A percentile compares a stretch with the other conserved stretches of the same genome.
phyloP scores from a whole-genome alignment of 208 protist genomes.

The Trichomonas gallinae region DNA sequence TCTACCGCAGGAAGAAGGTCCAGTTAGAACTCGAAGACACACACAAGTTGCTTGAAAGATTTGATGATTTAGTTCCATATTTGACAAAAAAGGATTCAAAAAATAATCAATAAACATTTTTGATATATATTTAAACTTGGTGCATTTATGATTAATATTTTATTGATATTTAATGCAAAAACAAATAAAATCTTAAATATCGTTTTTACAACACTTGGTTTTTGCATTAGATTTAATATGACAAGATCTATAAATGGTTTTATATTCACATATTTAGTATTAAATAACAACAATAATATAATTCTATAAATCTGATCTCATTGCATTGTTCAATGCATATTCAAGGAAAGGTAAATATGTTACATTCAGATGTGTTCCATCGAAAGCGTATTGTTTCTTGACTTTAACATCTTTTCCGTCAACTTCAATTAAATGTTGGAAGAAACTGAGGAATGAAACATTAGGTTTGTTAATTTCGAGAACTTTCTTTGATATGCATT shows the following conservation, averaged over 20 bases:
- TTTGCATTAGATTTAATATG: no score
- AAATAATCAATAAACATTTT: no score
- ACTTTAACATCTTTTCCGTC: not conserved
- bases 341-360: not conserved
- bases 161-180: no score
- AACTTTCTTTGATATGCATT: not conserved
- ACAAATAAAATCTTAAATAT: no score
- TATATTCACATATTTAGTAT: no score
- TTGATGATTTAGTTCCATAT: slow-evolving; percentile 49
- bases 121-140: no score
- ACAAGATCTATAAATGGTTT: no score
- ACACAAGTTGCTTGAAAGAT: slow-evolving; percentile 70
- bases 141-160: no score
- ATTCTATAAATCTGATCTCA: no score
- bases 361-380: not conserved
- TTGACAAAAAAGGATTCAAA: not conserved
- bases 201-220: no score
- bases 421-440: not conserved
- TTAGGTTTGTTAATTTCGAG: not conserved
- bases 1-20: slow-evolving; percentile 97
- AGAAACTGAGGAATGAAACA: not conserved
- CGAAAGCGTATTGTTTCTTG: not conserved
- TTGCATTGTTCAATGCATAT: not conserved
- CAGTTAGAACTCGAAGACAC: slow-evolving; percentile 87
- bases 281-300: no score